phyloP scores from a whole-genome alignment of 768 basidiomycete genomes.

The Boletus pseudopeckii region DNA sequence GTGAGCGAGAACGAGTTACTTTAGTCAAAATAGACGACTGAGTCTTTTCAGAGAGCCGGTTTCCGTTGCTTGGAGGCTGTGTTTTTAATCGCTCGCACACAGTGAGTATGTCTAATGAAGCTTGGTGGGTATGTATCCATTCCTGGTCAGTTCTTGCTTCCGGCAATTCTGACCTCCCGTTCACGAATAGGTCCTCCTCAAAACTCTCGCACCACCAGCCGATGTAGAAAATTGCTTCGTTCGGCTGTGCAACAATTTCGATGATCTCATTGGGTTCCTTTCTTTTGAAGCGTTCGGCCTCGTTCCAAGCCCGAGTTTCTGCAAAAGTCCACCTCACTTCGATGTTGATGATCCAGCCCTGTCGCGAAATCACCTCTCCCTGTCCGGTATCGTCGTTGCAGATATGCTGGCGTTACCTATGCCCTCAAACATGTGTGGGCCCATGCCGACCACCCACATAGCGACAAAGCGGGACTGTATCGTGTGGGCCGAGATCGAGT shows the following conservation, averaged over 20 bases:
- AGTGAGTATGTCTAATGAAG: conserved; percentile 25
- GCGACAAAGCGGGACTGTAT: conserved; percentile 12
- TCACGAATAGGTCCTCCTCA: conserved; percentile 3
- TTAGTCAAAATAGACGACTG: neutral
- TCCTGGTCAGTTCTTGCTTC: neutral
- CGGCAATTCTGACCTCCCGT: neutral
- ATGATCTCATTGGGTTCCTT: conserved; percentile 29
- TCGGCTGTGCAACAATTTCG: conserved; percentile 29
- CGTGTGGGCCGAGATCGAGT: conserved; percentile 25
- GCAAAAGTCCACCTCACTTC: neutral
- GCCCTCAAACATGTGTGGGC: neutral
- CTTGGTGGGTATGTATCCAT: conserved; percentile 31
- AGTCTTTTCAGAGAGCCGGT: conserved; percentile 8
- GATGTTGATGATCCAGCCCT: neutral
- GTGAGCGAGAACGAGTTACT: neutral
- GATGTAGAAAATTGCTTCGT: conserved; percentile 30
- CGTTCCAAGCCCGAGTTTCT: conserved; percentile 23
- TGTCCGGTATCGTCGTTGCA: conserved; percentile 18
- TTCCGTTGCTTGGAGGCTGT: conserved; percentile 32
- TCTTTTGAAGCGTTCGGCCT: conserved; percentile 22
- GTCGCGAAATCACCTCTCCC: conserved; percentile 21
- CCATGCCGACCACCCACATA: conserved; percentile 2
- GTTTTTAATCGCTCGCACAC: conserved; percentile 25
- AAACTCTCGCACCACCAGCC: conserved; percentile 4
- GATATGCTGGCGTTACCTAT: conserved; percentile 13